phyloP scores from a whole-genome alignment of 768 basidiomycete genomes.

The Clavulina sp. region DNA sequence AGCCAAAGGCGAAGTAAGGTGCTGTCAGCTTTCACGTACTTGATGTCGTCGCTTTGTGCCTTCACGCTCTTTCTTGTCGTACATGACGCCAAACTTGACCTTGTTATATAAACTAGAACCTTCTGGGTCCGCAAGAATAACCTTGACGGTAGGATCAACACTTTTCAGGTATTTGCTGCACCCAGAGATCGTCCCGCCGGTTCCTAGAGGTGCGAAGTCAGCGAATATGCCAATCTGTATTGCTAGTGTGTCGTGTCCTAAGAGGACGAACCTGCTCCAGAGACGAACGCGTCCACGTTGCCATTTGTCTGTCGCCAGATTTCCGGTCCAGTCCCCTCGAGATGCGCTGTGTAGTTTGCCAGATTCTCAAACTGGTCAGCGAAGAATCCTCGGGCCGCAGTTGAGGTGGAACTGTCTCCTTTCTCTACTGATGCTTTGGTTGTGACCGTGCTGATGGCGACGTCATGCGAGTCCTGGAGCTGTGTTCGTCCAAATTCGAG shows the following conservation, averaged over 20 bases:
- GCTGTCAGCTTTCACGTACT: conserved; percentile 10
- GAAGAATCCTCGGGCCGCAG: conserved; percentile 62
- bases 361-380: conserved; percentile 97
- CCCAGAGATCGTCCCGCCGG: conserved; percentile 89
- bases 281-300: conserved; percentile 63
- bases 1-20: no score
- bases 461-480: conserved; percentile 11
- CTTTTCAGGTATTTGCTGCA: conserved; percentile 64
- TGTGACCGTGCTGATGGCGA: not conserved
- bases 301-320: conserved; percentile 89
- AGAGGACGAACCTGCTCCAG: conserved; percentile 53
- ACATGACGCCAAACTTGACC: conserved; percentile 90
- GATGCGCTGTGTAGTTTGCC: conserved; percentile 84
- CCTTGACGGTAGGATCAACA: conserved; percentile 41
- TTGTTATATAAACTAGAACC: conserved; percentile 94
- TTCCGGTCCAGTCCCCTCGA: conserved; percentile 79
- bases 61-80: conserved; percentile 78
- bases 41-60: conserved; percentile 86
- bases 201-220: conserved; percentile 37
- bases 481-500: conserved; percentile 43
- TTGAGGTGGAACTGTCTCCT: conserved; percentile 26
- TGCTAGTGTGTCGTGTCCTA: not conserved
- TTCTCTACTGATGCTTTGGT: conserved; percentile 7
- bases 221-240: not conserved
- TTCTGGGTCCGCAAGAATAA: conserved; percentile 79